phyloP scores from a whole-genome alignment of 345 rosid genomes.

The Arabidopsis suecica region DNA sequence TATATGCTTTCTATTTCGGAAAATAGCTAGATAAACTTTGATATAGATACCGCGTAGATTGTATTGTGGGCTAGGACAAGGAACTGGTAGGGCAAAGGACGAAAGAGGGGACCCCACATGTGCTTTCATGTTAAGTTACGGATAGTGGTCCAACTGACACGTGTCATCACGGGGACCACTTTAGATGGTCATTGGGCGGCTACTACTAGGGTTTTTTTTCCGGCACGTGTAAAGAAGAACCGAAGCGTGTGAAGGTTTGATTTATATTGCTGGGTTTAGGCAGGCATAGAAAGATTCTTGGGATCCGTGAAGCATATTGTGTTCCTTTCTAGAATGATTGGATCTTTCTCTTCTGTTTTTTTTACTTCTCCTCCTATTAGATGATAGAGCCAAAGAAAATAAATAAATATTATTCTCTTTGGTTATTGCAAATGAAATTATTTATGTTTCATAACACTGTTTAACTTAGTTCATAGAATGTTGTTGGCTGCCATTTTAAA shows the following conservation, averaged over 20 bases:
- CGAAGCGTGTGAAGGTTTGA: conserved; percentile 34
- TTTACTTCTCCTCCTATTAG: background rate
- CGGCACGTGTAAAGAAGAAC: conserved; percentile 50
- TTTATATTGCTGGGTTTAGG: conserved; percentile 59
- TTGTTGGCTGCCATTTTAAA: background rate
- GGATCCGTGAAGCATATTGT: conserved; percentile 70
- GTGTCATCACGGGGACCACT: conserved; percentile 42
- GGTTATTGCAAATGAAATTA: background rate
- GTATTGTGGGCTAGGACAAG: conserved; percentile 48
- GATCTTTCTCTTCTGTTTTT: conserved; percentile 18
- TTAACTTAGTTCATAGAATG: background rate
- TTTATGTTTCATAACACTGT: background rate
- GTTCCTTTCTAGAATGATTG: conserved; percentile 66
- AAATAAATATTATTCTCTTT: background rate
- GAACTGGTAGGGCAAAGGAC: conserved; percentile 39
- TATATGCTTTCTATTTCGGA: background rate
- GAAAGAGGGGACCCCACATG: conserved; percentile 36
- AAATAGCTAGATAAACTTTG: background rate
- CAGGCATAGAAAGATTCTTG: conserved; percentile 73
- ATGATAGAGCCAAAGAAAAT: background rate
- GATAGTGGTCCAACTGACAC: conserved; percentile 40
- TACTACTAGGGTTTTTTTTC: conserved; percentile 35
- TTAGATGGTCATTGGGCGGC: conserved; percentile 49
- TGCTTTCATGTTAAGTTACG: conserved; percentile 48
- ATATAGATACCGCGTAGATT: conserved; percentile 43